Conservation (phyloP, 2,329 filamentous ascomycete genomes). For the Talaromyces amestolkiae region DNA sequence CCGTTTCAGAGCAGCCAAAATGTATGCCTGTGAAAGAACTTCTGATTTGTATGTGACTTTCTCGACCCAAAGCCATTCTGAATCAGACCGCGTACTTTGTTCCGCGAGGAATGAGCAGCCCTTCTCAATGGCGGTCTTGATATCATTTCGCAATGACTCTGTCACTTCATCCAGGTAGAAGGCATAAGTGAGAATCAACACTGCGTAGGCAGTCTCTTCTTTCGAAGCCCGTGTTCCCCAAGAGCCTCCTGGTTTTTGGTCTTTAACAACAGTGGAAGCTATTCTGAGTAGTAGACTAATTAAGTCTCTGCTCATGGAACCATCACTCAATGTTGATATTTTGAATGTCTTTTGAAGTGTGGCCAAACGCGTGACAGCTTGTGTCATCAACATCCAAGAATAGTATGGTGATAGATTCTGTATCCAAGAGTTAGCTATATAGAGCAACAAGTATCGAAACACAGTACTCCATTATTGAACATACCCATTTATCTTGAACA, state of each 20-base stretch:
- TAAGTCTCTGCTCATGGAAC: background rate
- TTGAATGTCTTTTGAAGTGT: slow-evolving; percentile 12
- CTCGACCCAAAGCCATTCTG: slow-evolving; percentile 25
- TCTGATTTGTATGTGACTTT: slow-evolving; percentile 26
- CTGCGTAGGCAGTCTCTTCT: slow-evolving; percentile 25
- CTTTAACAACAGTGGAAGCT: slow-evolving; percentile 11
- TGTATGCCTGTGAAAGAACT: slow-evolving; percentile 27
- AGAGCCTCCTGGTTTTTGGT: slow-evolving; percentile 21
- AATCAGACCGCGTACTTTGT: slow-evolving; percentile 2
- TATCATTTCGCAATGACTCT: background rate
- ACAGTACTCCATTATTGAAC: background rate
- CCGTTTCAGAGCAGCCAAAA: slow-evolving; percentile 28
- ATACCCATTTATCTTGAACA: slow-evolving; percentile 31
- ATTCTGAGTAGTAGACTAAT: slow-evolving; percentile 10
- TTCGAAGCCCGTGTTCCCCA: slow-evolving; percentile 21
- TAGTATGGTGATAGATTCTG: slow-evolving; percentile 22
- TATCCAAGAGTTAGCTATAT: background rate
- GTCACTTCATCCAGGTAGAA: background rate
- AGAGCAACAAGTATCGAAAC: background rate
- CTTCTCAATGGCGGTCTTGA: background rate
- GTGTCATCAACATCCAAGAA: slow-evolving; percentile 24
- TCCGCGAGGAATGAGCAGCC: background rate
- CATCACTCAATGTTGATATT: background rate
- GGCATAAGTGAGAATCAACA: slow-evolving; percentile 21
- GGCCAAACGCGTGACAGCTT: slow-evolving; percentile 20